These are phyloP conservation scores for Olyra latifolia DNA, from an alignment of 176 grass and related monocot species.

Conservation along the genomic window DNA sequence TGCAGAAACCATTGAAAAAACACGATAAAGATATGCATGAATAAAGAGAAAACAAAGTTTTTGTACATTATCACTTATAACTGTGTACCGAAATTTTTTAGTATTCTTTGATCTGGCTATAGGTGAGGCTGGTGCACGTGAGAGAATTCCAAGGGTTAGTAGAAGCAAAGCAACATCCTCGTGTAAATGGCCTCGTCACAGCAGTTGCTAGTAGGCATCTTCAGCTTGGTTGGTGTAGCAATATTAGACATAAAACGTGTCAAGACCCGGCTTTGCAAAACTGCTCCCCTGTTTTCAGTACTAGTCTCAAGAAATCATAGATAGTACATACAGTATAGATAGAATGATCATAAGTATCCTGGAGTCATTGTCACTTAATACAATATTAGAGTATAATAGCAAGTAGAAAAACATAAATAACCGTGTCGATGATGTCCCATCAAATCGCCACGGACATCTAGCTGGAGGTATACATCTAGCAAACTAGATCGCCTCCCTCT, in stretches of 20 bases:
- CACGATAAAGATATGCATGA: background rate
- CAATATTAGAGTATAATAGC: too few relatives aligned
- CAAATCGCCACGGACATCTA: too few relatives aligned
- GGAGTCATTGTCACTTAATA: too few relatives aligned
- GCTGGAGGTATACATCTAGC: too few relatives aligned
- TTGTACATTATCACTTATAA: slow-evolving; percentile 24
- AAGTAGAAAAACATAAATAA: too few relatives aligned
- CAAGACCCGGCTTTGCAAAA: too few relatives aligned
- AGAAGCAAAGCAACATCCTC: slow-evolving; percentile 19
- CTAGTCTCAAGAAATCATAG: too few relatives aligned
- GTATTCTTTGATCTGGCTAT: background rate
- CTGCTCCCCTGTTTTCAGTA: too few relatives aligned
- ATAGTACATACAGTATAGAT: too few relatives aligned
- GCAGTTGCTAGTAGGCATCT: slow-evolving; percentile 9
- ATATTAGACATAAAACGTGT: slow-evolving; percentile 5
- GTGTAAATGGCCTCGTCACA: background rate
- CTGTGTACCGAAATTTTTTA: slow-evolving; percentile 3
- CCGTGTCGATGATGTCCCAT: too few relatives aligned
- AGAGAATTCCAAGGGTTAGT: background rate
- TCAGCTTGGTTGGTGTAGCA: slow-evolving; percentile 20
- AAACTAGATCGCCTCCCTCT: too few relatives aligned
- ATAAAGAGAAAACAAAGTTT: background rate
- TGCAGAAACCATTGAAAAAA: background rate
- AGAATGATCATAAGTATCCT: too few relatives aligned
- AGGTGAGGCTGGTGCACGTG: background rate